phyloP scores from a whole-genome alignment of 2,329 filamentous ascomycete genomes.

The Coniella vitis region DNA sequence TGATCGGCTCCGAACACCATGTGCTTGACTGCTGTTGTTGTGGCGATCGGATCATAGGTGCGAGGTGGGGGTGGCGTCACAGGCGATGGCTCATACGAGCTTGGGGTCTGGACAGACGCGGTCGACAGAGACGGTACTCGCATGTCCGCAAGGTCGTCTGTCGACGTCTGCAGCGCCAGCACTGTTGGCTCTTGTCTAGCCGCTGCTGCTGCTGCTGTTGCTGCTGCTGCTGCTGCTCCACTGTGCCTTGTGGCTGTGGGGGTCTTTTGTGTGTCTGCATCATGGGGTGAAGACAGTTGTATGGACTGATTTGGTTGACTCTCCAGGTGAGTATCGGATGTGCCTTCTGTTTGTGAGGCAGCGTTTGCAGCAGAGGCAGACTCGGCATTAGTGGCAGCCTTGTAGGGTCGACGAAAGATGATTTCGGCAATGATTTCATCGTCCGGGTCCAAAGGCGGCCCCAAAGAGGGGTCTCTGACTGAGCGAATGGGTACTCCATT shows the following conservation, averaged over 20 bases:
- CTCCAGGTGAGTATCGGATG: not conserved
- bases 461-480: slow-evolving; percentile 4
- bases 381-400: not conserved
- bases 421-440: slow-evolving; percentile 12
- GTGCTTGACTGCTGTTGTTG: slow-evolving; percentile 24
- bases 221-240: no score
- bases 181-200: not conserved
- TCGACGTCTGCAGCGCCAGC: not conserved
- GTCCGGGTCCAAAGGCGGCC: not conserved
- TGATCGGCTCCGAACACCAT: slow-evolving; percentile 17
- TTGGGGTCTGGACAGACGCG: slow-evolving; percentile 4
- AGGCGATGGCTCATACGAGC: slow-evolving; percentile 3
- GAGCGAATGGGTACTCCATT: slow-evolving; percentile 1
- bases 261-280: not conserved
- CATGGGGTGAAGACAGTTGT: not conserved
- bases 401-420: slow-evolving; percentile 2
- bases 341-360: not conserved
- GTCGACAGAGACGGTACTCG: not conserved
- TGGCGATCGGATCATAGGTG: slow-evolving; percentile 22
- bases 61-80: slow-evolving; percentile 17
- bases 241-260: not conserved
- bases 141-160: not conserved
- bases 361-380: not conserved
- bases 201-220: no score
- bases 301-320: not conserved